Conservation (phyloP, 108 stramenopile species). For the Nitzschia putrida region DNA sequence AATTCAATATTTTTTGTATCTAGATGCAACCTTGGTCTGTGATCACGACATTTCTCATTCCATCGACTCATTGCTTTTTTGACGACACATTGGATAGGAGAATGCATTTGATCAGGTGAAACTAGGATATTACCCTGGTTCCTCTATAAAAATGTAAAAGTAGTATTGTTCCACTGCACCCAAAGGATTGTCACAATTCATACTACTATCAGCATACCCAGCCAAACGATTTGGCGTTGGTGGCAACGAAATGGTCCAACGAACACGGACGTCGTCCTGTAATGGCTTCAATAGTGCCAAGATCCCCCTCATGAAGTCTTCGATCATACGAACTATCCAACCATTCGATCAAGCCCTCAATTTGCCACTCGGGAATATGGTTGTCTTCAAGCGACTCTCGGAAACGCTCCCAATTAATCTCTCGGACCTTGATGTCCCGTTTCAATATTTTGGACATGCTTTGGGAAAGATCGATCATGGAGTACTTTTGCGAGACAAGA, state of each 20-base stretch:
- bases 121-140: no score
- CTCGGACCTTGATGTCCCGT: constrained; percentile 13
- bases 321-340: constrained; percentile 3
- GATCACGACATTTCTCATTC: neutral
- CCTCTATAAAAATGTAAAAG: no score
- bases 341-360: constrained; percentile 33
- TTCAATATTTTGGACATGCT: constrained; percentile 1
- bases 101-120: no score
- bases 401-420: constrained; percentile 11
- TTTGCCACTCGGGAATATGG: constrained; percentile 27
- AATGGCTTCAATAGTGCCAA: constrained; percentile 6
- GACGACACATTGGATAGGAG: no score
- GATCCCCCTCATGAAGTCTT: neutral
- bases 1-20: no score
- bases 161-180: no score
- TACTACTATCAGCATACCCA: neutral
- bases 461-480: constrained; percentile 28
- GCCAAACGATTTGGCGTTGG: constrained; percentile 10
- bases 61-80: constrained; percentile 27
- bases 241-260: constrained; percentile 8
- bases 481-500: constrained; percentile 24
- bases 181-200: no score
- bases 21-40: no score
- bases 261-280: constrained; percentile 11
- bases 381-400: constrained; percentile 3